Base-by-base conservation (phyloP, 139 green algal genomes). In the Pseudopediastrum boryanum region DNA sequence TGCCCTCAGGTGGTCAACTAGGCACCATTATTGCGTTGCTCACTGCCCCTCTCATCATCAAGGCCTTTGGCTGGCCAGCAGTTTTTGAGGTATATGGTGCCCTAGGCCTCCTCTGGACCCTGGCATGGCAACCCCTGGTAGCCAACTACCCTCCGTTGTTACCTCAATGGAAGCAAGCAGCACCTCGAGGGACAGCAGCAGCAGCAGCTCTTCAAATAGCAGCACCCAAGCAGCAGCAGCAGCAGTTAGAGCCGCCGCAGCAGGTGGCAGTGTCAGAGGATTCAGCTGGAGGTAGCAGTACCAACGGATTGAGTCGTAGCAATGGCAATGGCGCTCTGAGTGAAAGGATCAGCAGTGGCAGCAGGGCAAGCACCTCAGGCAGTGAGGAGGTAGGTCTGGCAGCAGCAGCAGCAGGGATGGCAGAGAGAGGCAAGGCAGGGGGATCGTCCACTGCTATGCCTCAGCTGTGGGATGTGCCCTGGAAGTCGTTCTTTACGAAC, bases 21-120 rank as follows among this genome's bases (percentile, higher is more conserved):
- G 90, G 90, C 27, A 94, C 86, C 13, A 91, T 93, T 35, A 77
- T 87, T 13, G 84, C 85, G 6, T 90, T 93, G 65, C 61, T 91
- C 16, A 79, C 82, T 0, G 83, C 86, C 29, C 89, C 89, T 0
- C 25, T 87, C 21, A 81, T 94, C 65, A 94, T 94, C 67, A 38
- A 85, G 10, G 29, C 35, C n/a, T 76, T 85, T 25, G 83, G 84
- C 23, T 94, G 90, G 89, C 51, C 82, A 39, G 67, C 73, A 23
- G 86, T 93, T 2, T 94, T 94, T 86, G 83, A 80, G 25, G 52
- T 93, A 33, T 94, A 89, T 48, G 90, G 89, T 36, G 71, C 69
- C 19, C 64, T 94, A 8, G 90, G 90, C 13, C 80, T 94, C 31
- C 61, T 92, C 3, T 94, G 90, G 90, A 73, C 86, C 13, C 23